Percentiles rank a stretch among this genome's conserved stretches.
These are phyloP conservation scores for Aphanomyces astaci DNA, from an alignment of 352 stramenopile genomes.

Conservation along the genomic window DNA sequence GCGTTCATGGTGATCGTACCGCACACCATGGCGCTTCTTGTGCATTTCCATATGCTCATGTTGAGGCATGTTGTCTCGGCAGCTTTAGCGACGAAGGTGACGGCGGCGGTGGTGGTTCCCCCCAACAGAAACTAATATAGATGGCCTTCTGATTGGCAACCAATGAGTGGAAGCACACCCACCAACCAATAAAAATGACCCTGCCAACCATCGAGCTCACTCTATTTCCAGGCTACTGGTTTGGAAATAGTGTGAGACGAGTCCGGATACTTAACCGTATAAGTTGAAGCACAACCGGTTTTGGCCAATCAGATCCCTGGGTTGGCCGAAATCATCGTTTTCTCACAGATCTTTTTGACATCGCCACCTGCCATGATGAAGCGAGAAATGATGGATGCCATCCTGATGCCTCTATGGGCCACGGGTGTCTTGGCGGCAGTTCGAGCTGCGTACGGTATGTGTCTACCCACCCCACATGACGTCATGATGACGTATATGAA, in stretches of 20 bases:
- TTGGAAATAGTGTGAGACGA: neutral
- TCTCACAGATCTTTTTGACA: neutral
- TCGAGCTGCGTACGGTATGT: conserved; percentile 1
- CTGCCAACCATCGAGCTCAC: neutral
- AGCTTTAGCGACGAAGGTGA: neutral
- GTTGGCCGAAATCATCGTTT: neutral
- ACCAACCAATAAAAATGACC: conserved; percentile 8
- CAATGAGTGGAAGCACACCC: neutral
- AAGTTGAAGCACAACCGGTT: neutral
- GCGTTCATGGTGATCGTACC: conserved; percentile 94
- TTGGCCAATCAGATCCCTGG: neutral
- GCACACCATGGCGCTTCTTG: conserved; percentile 98
- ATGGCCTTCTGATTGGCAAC: neutral
- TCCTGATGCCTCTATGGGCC: neutral
- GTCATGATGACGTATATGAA: neutral
- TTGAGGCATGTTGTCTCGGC: conserved; percentile 86
- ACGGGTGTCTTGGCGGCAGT: neutral
- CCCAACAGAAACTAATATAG: neutral
- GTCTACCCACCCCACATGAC: neutral
- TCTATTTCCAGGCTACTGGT: neutral
- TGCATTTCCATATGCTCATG: conserved; percentile 99
- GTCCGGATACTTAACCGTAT: no score
- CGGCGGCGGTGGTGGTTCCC: neutral
- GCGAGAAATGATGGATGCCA: neutral
- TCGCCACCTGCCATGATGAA: neutral